Percentiles rank a stretch among this genome's conserved stretches.
Conservation (phyloP, 1,284 basidiomycete species). For the Pisolithus thermaeus region DNA sequence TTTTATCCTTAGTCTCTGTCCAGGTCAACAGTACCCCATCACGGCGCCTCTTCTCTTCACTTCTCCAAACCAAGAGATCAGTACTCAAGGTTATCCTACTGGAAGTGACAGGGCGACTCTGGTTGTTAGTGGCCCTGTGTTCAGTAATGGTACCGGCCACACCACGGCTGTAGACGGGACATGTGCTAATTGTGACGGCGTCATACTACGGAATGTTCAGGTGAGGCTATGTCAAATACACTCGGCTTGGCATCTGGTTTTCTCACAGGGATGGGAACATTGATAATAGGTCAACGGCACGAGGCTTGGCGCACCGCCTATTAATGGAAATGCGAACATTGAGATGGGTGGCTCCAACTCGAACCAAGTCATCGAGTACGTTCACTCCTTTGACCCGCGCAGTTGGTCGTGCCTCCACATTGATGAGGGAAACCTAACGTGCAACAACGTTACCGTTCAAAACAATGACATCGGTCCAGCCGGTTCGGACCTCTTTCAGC, state of each 20-base stretch:
- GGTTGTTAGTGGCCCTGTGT: slow-evolving; percentile 50
- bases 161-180: slow-evolving; percentile 68
- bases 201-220: slow-evolving; percentile 67
- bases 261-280: slow-evolving; percentile 17
- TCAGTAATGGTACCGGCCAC: slow-evolving; percentile 53
- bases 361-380: slow-evolving; percentile 64
- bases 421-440: slow-evolving; percentile 59
- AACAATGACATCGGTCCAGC: slow-evolving; percentile 80
- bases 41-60: slow-evolving; percentile 60
- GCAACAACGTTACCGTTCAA: slow-evolving; percentile 59
- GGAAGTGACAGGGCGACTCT: slow-evolving; percentile 48
- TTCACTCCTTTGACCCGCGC: slow-evolving; percentile 64
- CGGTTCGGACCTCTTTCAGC: slow-evolving; percentile 55
- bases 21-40: slow-evolving; percentile 54
- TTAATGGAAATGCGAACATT: slow-evolving; percentile 65
- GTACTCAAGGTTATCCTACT: slow-evolving; percentile 68
- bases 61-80: slow-evolving; percentile 69
- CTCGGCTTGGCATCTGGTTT: slow-evolving; percentile 19
- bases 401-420: slow-evolving; percentile 74
- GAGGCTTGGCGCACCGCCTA: slow-evolving; percentile 44
- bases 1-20: slow-evolving; percentile 63
- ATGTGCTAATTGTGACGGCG: slow-evolving; percentile 50
- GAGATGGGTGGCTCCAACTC: slow-evolving; percentile 72
- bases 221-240: slow-evolving; percentile 29
- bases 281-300: slow-evolving; percentile 57